These are phyloP conservation scores for Debaryomyces psychrophilus DNA, from an alignment of 1,139 yeast genomes.

Conservation along the genomic window DNA sequence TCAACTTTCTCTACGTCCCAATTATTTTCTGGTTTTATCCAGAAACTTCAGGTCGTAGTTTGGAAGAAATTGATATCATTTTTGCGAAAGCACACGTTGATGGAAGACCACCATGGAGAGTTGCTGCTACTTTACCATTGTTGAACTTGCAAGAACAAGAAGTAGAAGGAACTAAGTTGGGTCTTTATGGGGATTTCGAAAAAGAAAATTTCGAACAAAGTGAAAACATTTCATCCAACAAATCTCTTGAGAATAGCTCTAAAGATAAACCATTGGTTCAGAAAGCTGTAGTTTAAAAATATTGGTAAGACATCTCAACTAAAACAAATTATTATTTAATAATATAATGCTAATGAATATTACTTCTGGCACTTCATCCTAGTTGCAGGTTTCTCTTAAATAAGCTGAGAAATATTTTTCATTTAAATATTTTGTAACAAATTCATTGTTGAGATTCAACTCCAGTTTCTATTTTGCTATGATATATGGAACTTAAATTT, in stretches of 20 bases:
- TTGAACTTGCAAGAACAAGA: constrained; percentile 49
- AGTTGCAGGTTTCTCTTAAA: too few species aligned
- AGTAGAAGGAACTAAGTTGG: constrained; percentile 49
- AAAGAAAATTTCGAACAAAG: constrained; percentile 37
- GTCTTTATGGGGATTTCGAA: constrained; percentile 48
- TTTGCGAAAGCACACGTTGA: constrained; percentile 52
- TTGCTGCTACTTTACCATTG: constrained; percentile 55
- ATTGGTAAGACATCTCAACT: too few species aligned
- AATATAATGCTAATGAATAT: too few species aligned
- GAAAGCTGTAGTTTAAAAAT: constrained; percentile 9
- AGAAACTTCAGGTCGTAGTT: constrained; percentile 48
- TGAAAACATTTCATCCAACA: constrained; percentile 26
- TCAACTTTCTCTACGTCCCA: constrained; percentile 54
- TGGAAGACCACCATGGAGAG: constrained; percentile 50
- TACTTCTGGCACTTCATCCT: too few species aligned
- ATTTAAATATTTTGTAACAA: too few species aligned
- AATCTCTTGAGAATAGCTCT: constrained; percentile 11
- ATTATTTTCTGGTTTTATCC: constrained; percentile 52
- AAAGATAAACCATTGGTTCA: constrained; percentile 7
- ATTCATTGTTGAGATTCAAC: too few species aligned
- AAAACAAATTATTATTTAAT: too few species aligned
- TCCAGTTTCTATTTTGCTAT: too few species aligned
- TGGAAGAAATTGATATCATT: constrained; percentile 49
- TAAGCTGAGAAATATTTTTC: background rate
- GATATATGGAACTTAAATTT: too few species aligned